phyloP scores from a whole-genome alignment of 352 stramenopile species.

The Phytophthora pluvialis region DNA sequence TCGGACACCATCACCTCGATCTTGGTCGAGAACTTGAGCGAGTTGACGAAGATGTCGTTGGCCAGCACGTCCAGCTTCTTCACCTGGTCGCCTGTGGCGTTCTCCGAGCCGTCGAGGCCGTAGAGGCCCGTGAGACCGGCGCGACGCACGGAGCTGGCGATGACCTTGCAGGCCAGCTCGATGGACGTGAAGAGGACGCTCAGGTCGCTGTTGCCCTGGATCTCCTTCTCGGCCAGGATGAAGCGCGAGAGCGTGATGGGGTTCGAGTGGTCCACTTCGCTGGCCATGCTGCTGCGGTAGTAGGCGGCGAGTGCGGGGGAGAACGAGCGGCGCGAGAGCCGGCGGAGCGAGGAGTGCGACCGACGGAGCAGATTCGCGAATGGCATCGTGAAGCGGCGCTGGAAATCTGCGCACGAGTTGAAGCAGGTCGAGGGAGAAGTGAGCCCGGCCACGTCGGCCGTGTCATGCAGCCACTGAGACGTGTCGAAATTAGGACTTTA shows the following conservation, averaged over 20 bases:
- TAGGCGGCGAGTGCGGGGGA: not conserved
- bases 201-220: slow-evolving; percentile 93
- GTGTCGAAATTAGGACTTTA: not conserved
- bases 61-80: slow-evolving; percentile 99
- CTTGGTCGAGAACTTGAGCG: slow-evolving; percentile 96
- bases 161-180: slow-evolving; percentile 97
- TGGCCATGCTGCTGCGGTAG: slow-evolving; percentile 28
- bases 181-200: slow-evolving; percentile 97
- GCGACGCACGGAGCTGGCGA: slow-evolving; percentile 96
- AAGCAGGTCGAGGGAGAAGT: slow-evolving; percentile 22
- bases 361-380: slow-evolving; percentile 34
- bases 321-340: too few species aligned
- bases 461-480: slow-evolving; percentile 30
- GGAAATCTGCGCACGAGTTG: slow-evolving; percentile 21
- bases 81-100: slow-evolving; percentile 97
- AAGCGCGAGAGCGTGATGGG: slow-evolving; percentile 95
- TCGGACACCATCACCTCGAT: slow-evolving; percentile 98
- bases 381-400: slow-evolving; percentile 5
- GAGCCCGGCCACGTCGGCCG: slow-evolving; percentile 23
- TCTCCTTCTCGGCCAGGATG: slow-evolving; percentile 93
- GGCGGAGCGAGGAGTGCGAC: slow-evolving; percentile 16
- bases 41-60: slow-evolving; percentile 99
- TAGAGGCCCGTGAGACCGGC: slow-evolving; percentile 93
- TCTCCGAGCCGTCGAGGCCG: slow-evolving; percentile 96
- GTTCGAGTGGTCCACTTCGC: slow-evolving; percentile 77